These are phyloP conservation scores for Bipolaris sorokiniana DNA, from an alignment of 2,329 filamentous ascomycete genomes.

Conservation along the genomic window DNA sequence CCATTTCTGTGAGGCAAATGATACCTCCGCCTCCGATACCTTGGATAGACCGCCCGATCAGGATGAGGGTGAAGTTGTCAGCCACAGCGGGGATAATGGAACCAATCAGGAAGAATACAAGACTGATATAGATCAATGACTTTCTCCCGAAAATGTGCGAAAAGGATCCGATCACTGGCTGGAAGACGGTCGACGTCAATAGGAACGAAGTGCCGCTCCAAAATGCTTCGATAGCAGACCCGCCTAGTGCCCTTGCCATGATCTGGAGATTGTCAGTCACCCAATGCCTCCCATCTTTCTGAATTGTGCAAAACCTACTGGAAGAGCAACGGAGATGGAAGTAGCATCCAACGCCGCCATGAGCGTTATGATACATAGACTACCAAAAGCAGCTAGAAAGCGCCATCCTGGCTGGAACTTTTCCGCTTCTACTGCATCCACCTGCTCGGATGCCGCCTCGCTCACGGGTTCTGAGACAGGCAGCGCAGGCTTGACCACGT, in stretches of 20 bases:
- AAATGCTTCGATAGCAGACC: slow-evolving; percentile 51
- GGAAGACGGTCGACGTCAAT: slow-evolving; percentile 50
- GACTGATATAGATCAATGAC: slow-evolving; percentile 44
- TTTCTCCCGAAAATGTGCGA: slow-evolving; percentile 52
- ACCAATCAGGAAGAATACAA: slow-evolving; percentile 47
- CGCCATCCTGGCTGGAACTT: slow-evolving; percentile 43
- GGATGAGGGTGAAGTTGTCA: slow-evolving; percentile 48
- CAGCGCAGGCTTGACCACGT: slow-evolving; percentile 15
- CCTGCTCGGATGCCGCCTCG: slow-evolving; percentile 19
- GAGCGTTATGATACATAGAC: slow-evolving; percentile 62
- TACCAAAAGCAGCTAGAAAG: slow-evolving; percentile 46
- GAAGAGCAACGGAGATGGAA: slow-evolving; percentile 66
- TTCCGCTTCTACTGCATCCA: slow-evolving; percentile 14
- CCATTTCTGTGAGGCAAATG: slow-evolving; percentile 52
- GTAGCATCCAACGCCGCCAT: slow-evolving; percentile 71
- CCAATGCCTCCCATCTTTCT: too few relatives aligned
- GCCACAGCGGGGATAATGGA: slow-evolving; percentile 47
- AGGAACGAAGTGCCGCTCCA: slow-evolving; percentile 52
- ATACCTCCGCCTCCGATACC: slow-evolving; percentile 53
- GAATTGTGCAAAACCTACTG: slow-evolving; percentile 29
- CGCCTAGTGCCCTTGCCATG: slow-evolving; percentile 45
- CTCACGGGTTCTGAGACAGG: slow-evolving; percentile 8
- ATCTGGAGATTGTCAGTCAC: slow-evolving; percentile 33
- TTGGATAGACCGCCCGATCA: slow-evolving; percentile 49
- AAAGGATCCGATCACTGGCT: slow-evolving; percentile 50